These are phyloP conservation scores for Paspalum notatum DNA, from an alignment of 176 grass and related monocot genomes.

Conservation along the genomic window DNA sequence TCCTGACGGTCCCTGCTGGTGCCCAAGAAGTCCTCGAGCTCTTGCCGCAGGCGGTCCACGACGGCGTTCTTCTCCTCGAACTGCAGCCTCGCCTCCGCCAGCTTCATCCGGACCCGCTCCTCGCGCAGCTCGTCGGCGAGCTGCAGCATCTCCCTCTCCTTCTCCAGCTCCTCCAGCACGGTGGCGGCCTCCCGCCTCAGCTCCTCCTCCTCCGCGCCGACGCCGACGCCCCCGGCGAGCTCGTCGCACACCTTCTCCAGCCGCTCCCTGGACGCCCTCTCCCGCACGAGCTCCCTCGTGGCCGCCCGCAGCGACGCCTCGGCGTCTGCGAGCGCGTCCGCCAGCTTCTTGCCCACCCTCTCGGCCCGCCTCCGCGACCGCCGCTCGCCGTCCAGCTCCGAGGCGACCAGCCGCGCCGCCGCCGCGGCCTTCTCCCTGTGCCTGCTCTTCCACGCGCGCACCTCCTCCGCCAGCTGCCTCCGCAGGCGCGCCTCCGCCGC, in stretches of 20 bases:
- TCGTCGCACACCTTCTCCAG: constrained; percentile 69
- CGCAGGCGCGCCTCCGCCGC: background rate
- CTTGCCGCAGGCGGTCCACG: constrained; percentile 63
- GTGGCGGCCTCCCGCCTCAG: constrained; percentile 50
- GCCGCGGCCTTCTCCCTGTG: constrained; percentile 65
- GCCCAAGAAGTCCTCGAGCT: constrained; percentile 66
- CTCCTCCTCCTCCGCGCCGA: constrained; percentile 54
- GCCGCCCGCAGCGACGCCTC: constrained; percentile 46
- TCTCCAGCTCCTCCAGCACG: constrained; percentile 64
- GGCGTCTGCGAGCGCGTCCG: constrained; percentile 45
- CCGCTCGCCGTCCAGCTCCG: constrained; percentile 64
- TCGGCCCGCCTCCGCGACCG: constrained; percentile 61
- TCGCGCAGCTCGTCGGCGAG: constrained; percentile 83
- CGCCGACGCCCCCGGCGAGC: constrained; percentile 47
- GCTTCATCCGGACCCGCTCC: constrained; percentile 90
- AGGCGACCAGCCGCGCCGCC: constrained; percentile 36
- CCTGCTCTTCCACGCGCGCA: constrained; percentile 51
- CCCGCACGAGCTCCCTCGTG: constrained; percentile 60
- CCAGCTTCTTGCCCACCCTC: constrained; percentile 60
- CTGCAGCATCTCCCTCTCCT: constrained; percentile 78
- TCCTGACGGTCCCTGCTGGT: background rate
- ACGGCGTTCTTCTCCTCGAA: constrained; percentile 91
- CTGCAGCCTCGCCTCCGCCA: constrained; percentile 73
- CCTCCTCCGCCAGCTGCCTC: constrained; percentile 43
- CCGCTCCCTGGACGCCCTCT: constrained; percentile 59